Percentiles rank a stretch among this genome's conserved stretches.
phyloP scores from a whole-genome alignment of 441 rosid genomes.

The Codiaeum variegatum region DNA sequence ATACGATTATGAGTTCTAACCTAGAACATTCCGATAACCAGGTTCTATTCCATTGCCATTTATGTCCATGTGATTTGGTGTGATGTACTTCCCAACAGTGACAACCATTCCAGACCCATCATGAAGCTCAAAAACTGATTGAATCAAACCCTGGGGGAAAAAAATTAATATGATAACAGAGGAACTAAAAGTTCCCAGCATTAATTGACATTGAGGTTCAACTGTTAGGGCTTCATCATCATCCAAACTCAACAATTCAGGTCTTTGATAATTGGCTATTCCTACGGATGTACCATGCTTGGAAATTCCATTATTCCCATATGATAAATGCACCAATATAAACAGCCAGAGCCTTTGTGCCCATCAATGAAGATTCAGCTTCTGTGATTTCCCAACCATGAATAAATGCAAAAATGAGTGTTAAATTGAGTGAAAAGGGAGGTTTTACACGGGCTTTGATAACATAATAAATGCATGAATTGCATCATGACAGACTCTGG shows the following conservation, averaged over 20 bases:
- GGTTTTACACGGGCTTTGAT: background rate
- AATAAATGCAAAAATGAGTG: background rate
- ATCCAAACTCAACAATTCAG: constrained; percentile 4
- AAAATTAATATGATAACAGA: constrained; percentile 7
- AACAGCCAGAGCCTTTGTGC: background rate
- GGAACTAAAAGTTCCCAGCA: background rate
- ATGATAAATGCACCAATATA: background rate
- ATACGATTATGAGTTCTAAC: constrained; percentile 30
- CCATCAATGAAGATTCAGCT: background rate
- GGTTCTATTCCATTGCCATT: constrained; percentile 92
- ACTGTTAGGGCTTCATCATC: background rate
- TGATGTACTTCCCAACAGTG: constrained; percentile 80
- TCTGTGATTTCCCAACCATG: background rate
- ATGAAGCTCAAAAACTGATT: constrained; percentile 78
- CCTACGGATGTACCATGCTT: background rate
- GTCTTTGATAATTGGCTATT: background rate
- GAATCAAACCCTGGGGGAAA: constrained; percentile 83
- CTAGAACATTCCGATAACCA: constrained; percentile 62
- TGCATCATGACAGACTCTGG: too few relatives aligned
- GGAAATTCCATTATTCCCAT: background rate
- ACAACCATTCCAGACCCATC: constrained; percentile 94
- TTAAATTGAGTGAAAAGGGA: background rate
- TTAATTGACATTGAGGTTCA: background rate
- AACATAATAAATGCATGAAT: background rate
- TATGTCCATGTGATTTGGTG: constrained; percentile 86